Evolutionary conservation across 305 asterid species (phyloP), one percentile per base, ranked within the genome.

Genomic region (Stenogyne calaminthoides): DNA sequence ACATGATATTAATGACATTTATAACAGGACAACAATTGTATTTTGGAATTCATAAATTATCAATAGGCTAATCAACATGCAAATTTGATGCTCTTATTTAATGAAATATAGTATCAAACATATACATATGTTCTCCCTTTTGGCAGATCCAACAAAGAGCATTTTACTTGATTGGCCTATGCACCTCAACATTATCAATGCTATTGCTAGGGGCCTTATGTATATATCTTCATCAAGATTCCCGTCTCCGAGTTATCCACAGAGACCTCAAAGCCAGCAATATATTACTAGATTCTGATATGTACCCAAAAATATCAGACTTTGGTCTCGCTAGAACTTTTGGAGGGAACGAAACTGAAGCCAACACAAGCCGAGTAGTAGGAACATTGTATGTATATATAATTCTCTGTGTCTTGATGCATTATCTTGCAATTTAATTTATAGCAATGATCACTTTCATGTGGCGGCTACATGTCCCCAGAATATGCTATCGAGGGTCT

Each of bases 401-500:
- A 18, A 36, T 46, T 39, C 71, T 46, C n/a, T 34, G 37, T 65
- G 8, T 20, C 60, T 42, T 39, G 4, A 4, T 7, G 7, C 12
- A 37, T 16, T 3, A 15, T 7, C 37, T 3, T 60, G 25, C 0
- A n/a, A 34, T 7, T 61, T 32, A 15, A n/a, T 11, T 15, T 14
- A 14, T 2, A 0, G n/a, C 27, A 10, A 25, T 25, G 29, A 14
- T 62, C 15, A 8, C 0, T 16, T 65, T 71, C 20, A 32, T 70
- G 66, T 62, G 80, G 84, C 64, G 82, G 80, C 5, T 77, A 73
- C 74, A 82, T 85, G 83, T 73, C 89, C 71, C 87, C 87, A 9
- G 86, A 85, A 66, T 85, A 85, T 6, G 86, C 86, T 0, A 42
- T 81, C 12, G 81, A 83, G 49, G 86, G 90, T 20, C 80, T 79